Evolutionary conservation across 2,329 filamentous ascomycete species (phyloP), one percentile per base, ranked within the genome.

Genomic region (Cladosporium sp.): DNA sequence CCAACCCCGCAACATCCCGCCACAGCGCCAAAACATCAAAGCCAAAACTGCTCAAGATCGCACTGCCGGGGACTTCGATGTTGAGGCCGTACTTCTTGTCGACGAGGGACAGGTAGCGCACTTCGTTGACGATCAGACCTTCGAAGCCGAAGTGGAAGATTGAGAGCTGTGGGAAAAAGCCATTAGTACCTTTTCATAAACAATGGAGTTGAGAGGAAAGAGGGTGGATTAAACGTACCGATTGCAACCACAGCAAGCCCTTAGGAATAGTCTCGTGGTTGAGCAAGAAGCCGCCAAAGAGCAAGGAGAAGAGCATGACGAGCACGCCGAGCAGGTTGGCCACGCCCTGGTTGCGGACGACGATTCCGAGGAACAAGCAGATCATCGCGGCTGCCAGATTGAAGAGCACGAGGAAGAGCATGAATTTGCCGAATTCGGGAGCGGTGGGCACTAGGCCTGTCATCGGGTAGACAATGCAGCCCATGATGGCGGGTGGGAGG

Each of bases 81-180:
- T 98, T 93, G 5, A 99, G 86, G 6, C 95, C 95, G 67, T 97
- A 97, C 79, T 98, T 96, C 78, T 95, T 90, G 77, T 99, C 95
- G 49, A 96, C 87, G 28, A 99, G 85, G 0, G 91, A 94, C 51
- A 99, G 83, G 73, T 92, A 92, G 28, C 92, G 89, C 56, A 97
- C 96, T 80, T 99, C 95, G 75, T 98, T 99, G 72, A 99, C 95
- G 68, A 98, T 96, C 16, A 99, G 85, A 1, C 92, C 91, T 82
- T 99, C 95, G 72, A 98, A 98, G 5, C 90, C 94, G 75, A 96
- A 99, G 77, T 99, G 95, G 85, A 99, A 99, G 68, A 99, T 99
- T 1, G 93, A 97, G 10, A 99, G 81, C 80, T 90, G 70, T 30
- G 62, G 13, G 5, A 21, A 36, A 65, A 79, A 4, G 11, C 2